Evolutionary conservation across 306 rosid genomes (phyloP).

Genomic region (Trifolium subterraneum): DNA sequence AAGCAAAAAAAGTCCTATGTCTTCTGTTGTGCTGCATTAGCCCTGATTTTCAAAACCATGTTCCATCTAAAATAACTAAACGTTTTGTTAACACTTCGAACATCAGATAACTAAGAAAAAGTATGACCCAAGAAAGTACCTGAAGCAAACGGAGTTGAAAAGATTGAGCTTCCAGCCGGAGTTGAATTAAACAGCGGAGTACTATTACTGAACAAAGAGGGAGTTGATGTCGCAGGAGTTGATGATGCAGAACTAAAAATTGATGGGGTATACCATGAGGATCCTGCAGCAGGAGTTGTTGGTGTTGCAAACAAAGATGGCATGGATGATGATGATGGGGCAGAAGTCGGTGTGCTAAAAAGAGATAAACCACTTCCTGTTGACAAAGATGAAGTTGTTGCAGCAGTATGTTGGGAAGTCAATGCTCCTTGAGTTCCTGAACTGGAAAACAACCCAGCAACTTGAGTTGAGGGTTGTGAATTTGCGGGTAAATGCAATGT

Average conservation of each 20-base stretch:
- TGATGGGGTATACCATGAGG: slow-evolving; percentile 67
- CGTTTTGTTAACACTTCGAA: slow-evolving; percentile 15
- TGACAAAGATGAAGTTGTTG: slow-evolving; percentile 61
- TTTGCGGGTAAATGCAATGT: slow-evolving; percentile 82
- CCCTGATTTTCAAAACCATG: slow-evolving; percentile 31
- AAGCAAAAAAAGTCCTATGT: background rate
- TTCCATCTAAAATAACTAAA: slow-evolving; percentile 29
- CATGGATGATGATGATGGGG: slow-evolving; percentile 65
- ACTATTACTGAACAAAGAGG: slow-evolving; percentile 64
- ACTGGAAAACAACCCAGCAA: slow-evolving; percentile 76
- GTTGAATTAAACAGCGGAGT: slow-evolving; percentile 62
- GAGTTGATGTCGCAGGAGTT: slow-evolving; percentile 64
- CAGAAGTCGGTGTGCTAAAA: slow-evolving; percentile 72
- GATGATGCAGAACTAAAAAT: slow-evolving; percentile 67
- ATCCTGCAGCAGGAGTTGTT: slow-evolving; percentile 61
- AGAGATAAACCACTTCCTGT: slow-evolving; percentile 82
- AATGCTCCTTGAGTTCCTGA: slow-evolving; percentile 67
- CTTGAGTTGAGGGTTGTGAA: slow-evolving; percentile 87
- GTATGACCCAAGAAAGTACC: slow-evolving; percentile 58
- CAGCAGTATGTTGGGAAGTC: slow-evolving; percentile 56
- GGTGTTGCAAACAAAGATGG: slow-evolving; percentile 79
- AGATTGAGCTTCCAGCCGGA: slow-evolving; percentile 68
- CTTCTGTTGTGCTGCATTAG: slow-evolving; percentile 13
- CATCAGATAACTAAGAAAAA: slow-evolving; percentile 1
- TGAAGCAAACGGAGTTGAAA: slow-evolving; percentile 77